Evolutionary conservation across 1,139 yeast species (phyloP), one percentile per base, ranked within the genome.

Genomic region (Pneumocystis oryctolagi): DNA sequence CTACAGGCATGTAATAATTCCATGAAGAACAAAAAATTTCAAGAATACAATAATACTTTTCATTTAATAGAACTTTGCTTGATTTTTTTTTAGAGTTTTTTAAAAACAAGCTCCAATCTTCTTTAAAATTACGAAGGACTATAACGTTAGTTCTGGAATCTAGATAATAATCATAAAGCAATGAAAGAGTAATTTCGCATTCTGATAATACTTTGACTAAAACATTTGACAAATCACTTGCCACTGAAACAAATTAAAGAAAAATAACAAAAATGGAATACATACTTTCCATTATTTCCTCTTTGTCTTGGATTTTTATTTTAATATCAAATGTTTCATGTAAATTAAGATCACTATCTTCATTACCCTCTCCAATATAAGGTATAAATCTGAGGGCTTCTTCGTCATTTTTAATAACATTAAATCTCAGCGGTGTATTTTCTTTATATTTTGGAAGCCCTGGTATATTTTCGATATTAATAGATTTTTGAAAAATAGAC

Each of bases 351-450:
- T 35, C 59, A 35, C 42, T 57, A 9, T 57, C 59, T 14, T 57
- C 59, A 39, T 57, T 39, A 6, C 59, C 59, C 16, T 57, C 59
- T 25, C 59, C 59, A 30, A 57, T 35, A 57, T 57, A 57, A 20
- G 59, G 59, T 35, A 35, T 20, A 39, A 35, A 57, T 20, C 40
- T 3, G 30, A 57, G 59, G 12, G 30, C 14, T 57, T 57, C 59
- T 39, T 57, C 37, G 25, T 57, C 42, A 35, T 35, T 35, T 20
- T 35, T 39, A 57, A 35, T 39, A 57, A 57, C 42, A 57, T 57
- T 57, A 57, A 35, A 37, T 35, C 42, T 39, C 12, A 57, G 25
- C 8, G 37, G 8, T 28, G 34, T 57, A 25, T 57, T 35, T 20
- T 12, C 40, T 30, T 57, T 57, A 30, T 57, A 57, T 57, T 25